These are phyloP conservation scores for Globisporangium nagaii DNA, from an alignment of 352 stramenopile species.

Conservation along the genomic window DNA sequence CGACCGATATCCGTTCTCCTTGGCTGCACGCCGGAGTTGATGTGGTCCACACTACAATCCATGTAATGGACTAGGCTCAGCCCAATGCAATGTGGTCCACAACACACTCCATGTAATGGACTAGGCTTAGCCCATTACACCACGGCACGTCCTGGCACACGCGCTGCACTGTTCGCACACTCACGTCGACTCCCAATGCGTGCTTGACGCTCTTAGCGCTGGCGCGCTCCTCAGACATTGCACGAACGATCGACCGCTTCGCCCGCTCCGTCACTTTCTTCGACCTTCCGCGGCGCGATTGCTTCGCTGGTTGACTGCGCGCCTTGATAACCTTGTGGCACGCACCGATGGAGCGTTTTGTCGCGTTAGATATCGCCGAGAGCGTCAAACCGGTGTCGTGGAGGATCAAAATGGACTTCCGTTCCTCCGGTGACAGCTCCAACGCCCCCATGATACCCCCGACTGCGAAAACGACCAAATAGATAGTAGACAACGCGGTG, in stretches of 20 bases:
- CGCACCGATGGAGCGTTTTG: conserved; percentile 1
- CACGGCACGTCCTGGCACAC: not conserved
- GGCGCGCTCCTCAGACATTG: not conserved
- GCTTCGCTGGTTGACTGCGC: not conserved
- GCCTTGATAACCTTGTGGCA: conserved; percentile 2
- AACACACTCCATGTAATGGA: too few species aligned
- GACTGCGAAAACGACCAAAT: not conserved
- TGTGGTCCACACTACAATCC: too few species aligned
- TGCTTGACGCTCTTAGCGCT: not conserved
- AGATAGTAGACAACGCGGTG: not conserved
- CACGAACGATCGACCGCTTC: not conserved
- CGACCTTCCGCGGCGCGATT: not conserved
- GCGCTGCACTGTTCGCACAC: not conserved
- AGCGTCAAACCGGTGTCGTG: not conserved
- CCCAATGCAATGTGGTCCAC: too few species aligned
- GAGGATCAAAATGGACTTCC: not conserved
- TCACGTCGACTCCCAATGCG: not conserved
- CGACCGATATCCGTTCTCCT: too few species aligned
- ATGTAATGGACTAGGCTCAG: too few species aligned
- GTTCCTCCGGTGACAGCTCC: not conserved
- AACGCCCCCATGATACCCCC: not conserved
- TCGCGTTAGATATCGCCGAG: not conserved
- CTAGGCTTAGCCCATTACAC: too few species aligned
- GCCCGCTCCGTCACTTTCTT: not conserved
- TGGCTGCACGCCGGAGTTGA: too few species aligned